A percentile compares a stretch with the other conserved stretches of the same genome.
Conservation (phyloP, 768 basidiomycete genomes). For the Symmetrospora coprosmae region DNA sequence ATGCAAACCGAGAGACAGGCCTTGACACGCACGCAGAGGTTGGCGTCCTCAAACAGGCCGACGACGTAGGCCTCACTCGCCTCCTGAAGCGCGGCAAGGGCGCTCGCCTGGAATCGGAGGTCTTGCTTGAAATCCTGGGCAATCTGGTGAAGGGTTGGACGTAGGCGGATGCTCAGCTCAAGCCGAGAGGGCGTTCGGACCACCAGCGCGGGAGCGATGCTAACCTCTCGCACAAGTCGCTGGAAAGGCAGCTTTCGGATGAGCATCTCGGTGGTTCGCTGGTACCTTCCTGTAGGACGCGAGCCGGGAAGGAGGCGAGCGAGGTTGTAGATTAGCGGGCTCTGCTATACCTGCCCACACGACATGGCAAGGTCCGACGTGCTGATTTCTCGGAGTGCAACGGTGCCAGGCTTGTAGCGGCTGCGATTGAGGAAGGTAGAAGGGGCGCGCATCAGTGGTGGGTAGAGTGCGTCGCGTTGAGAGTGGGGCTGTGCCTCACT, state of each 20-base stretch:
- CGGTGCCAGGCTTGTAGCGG: slow-evolving; percentile 45
- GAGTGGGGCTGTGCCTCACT: background rate
- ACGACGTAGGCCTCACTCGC: slow-evolving; percentile 46
- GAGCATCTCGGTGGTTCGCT: slow-evolving; percentile 37
- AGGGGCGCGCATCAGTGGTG: too few species aligned
- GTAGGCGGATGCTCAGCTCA: too few species aligned
- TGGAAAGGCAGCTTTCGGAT: slow-evolving; percentile 44
- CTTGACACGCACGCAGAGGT: too few species aligned
- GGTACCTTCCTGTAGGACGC: slow-evolving; percentile 35
- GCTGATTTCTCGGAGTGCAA: slow-evolving; percentile 47
- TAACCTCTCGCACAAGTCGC: slow-evolving; percentile 70
- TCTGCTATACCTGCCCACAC: background rate
- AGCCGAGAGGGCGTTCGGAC: background rate
- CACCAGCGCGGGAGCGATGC: too few species aligned
- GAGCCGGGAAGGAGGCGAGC: background rate
- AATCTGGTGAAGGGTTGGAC: slow-evolving; percentile 42
- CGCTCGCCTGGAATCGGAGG: slow-evolving; percentile 44
- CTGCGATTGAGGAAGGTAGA: background rate
- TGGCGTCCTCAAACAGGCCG: slow-evolving; percentile 40
- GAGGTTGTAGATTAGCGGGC: background rate
- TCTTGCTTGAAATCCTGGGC: slow-evolving; percentile 61
- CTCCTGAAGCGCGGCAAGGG: slow-evolving; percentile 46
- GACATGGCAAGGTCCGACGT: too few species aligned
- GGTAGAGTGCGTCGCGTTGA: background rate
- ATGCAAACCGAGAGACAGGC: too few species aligned